These are phyloP conservation scores for Metschnikowia corniflorae DNA, from an alignment of 805 yeast genomes.

Conservation along the genomic window DNA sequence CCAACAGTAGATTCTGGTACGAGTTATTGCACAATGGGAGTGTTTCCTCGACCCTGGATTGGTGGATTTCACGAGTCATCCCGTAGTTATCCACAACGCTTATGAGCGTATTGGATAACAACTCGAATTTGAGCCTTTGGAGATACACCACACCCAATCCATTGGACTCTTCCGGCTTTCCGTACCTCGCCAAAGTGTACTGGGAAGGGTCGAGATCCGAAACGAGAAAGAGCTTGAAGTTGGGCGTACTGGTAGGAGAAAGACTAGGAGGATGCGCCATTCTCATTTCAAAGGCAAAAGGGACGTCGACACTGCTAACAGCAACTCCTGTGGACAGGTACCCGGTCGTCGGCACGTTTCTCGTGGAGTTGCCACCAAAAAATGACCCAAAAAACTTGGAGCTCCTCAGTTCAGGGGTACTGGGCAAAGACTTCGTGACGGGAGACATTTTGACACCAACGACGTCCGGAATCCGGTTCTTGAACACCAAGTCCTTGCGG, in stretches of 20 bases:
- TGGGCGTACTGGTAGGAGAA: slow-evolving; percentile 40
- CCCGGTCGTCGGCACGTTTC: slow-evolving; percentile 2
- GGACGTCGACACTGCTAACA: slow-evolving; percentile 25
- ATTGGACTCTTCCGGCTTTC: slow-evolving; percentile 39
- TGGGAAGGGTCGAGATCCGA: slow-evolving; percentile 27
- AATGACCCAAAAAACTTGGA: slow-evolving; percentile 9
- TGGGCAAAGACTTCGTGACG: slow-evolving; percentile 6
- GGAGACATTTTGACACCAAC: slow-evolving; percentile 5
- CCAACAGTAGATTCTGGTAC: slow-evolving; percentile 36
- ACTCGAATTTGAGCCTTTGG: slow-evolving; percentile 34
- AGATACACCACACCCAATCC: slow-evolving; percentile 47
- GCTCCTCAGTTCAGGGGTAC: slow-evolving; percentile 10
- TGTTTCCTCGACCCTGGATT: slow-evolving; percentile 23
- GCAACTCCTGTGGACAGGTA: neutral
- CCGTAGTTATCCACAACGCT: slow-evolving; percentile 24
- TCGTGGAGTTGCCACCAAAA: slow-evolving; percentile 6
- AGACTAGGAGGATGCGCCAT: slow-evolving; percentile 46
- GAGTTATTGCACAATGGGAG: slow-evolving; percentile 30
- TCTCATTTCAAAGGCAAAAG: slow-evolving; percentile 46
- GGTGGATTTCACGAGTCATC: slow-evolving; percentile 21
- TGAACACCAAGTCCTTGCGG: slow-evolving; percentile 39
- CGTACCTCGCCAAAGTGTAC: slow-evolving; percentile 29
- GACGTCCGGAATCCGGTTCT: slow-evolving; percentile 23
- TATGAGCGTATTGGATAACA: slow-evolving; percentile 25
- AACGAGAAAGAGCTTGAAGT: slow-evolving; percentile 32